Conservation (phyloP, 148 eudicot species). For the Salicornia ramosissima region DNA sequence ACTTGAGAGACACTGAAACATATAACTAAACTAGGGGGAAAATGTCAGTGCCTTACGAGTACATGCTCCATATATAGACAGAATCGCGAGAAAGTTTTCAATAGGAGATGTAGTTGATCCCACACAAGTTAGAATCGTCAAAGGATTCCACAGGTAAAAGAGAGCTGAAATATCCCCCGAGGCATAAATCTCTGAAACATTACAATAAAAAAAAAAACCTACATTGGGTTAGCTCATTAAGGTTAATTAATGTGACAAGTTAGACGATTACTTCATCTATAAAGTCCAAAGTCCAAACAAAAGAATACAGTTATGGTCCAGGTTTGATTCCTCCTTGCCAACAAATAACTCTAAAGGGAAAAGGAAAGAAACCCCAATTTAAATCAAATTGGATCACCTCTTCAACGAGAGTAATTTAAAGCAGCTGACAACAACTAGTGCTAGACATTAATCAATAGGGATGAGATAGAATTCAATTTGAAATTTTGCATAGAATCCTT, state of each 20-base stretch:
- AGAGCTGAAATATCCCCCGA: conserved; percentile 91
- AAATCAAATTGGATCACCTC: too few species aligned
- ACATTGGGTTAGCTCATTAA: conserved; percentile 23
- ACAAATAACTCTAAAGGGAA: neutral
- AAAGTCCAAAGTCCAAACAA: neutral
- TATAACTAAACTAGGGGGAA: neutral
- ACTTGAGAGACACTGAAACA: neutral
- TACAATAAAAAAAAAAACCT: conserved; percentile 13
- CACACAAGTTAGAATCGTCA: conserved; percentile 74
- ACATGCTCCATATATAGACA: conserved; percentile 90
- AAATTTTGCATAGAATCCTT: too few species aligned
- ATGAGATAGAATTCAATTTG: neutral
- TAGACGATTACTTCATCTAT: neutral
- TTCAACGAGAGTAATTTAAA: neutral
- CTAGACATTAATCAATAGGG: neutral
- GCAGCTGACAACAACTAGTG: too few species aligned
- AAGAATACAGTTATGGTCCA: neutral
- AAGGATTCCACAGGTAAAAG: conserved; percentile 92
- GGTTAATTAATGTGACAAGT: neutral
- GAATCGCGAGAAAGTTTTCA: conserved; percentile 65
- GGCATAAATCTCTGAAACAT: conserved; percentile 50
- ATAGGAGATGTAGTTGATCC: conserved; percentile 81
- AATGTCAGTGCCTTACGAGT: conserved; percentile 47
- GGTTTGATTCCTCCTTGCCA: neutral
- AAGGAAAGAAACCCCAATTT: neutral